These are phyloP conservation scores for Forsythia suspensa DNA, from an alignment of 257 asterid species.

Conservation along the genomic window DNA sequence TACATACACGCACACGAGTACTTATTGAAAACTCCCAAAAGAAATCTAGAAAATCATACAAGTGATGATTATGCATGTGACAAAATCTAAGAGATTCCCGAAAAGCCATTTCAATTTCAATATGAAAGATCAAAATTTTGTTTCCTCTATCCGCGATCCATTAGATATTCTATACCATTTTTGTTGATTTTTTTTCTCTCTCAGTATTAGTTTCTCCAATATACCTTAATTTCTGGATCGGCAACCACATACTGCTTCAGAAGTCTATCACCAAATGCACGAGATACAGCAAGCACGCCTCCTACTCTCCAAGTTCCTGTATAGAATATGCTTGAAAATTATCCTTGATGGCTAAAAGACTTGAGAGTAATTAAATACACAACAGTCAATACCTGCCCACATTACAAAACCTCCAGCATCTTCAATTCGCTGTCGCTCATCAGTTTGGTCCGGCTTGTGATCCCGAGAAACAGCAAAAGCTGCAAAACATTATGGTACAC, in stretches of 20 bases:
- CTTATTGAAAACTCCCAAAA: too few relatives aligned
- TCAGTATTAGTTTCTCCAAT: background rate
- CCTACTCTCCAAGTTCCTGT: conserved; percentile 99
- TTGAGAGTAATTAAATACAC: too few relatives aligned
- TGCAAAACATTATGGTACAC: conserved; percentile 31
- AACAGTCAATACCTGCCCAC: conserved; percentile 90
- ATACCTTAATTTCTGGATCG: conserved; percentile 92
- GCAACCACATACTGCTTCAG: conserved; percentile 91
- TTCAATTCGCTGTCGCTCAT: conserved; percentile 90
- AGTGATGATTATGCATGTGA: too few relatives aligned
- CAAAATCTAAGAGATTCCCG: too few relatives aligned
- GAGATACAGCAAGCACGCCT: conserved; percentile 97
- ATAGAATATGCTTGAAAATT: background rate
- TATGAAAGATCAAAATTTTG: too few relatives aligned
- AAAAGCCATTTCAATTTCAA: too few relatives aligned
- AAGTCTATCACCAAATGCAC: conserved; percentile 92
- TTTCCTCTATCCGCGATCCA: too few relatives aligned
- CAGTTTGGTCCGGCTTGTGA: conserved; percentile 95
- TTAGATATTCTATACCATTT: too few relatives aligned
- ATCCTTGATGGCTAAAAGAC: too few relatives aligned
- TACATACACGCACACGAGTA: too few relatives aligned
- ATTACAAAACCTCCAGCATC: conserved; percentile 98
- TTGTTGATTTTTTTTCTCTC: too few relatives aligned
- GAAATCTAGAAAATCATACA: too few relatives aligned
- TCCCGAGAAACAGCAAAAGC: conserved; percentile 93